Conservation (phyloP, 2,329 filamentous ascomycete species). For the Pseudogymnoascus sp. region DNA sequence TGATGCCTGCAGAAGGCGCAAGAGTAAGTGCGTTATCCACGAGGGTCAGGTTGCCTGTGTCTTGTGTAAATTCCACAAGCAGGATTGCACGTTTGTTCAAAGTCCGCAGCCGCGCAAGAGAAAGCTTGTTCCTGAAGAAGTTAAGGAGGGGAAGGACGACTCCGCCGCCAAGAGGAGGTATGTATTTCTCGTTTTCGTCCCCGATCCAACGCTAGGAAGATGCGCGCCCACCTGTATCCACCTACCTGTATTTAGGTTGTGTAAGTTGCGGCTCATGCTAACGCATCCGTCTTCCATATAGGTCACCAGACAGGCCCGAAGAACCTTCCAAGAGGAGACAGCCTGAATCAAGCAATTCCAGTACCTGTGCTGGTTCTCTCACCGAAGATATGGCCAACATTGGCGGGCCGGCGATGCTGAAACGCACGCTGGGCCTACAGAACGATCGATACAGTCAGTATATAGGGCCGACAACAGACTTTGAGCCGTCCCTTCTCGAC, state of each 20-base stretch:
- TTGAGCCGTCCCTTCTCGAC: constrained; percentile 76
- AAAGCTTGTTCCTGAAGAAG: constrained; percentile 53
- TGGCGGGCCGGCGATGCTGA: constrained; percentile 57
- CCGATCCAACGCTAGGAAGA: constrained; percentile 16
- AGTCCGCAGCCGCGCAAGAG: constrained; percentile 74
- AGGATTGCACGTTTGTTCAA: constrained; percentile 71
- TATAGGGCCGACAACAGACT: constrained; percentile 75
- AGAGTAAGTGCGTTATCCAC: constrained; percentile 70
- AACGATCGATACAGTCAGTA: constrained; percentile 74
- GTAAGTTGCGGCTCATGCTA: constrained; percentile 15
- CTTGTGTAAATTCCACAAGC: constrained; percentile 68
- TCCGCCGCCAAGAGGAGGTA: constrained; percentile 63
- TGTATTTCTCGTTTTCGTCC: constrained; percentile 20
- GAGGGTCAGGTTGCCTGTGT: constrained; percentile 68
- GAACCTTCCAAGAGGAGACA: constrained; percentile 44
- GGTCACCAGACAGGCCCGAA: constrained; percentile 51
- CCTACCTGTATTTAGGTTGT: background rate
- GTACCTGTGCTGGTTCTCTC: constrained; percentile 55
- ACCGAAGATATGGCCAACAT: constrained; percentile 66
- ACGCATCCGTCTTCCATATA: constrained; percentile 29
- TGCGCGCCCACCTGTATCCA: background rate
- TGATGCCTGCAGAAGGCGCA: constrained; percentile 67
- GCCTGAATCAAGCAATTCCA: constrained; percentile 52
- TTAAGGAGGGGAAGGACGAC: constrained; percentile 51
- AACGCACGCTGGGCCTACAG: constrained; percentile 68